Conservation (phyloP, 1,284 basidiomycete species). For the Xerocomus amazonicus region DNA sequence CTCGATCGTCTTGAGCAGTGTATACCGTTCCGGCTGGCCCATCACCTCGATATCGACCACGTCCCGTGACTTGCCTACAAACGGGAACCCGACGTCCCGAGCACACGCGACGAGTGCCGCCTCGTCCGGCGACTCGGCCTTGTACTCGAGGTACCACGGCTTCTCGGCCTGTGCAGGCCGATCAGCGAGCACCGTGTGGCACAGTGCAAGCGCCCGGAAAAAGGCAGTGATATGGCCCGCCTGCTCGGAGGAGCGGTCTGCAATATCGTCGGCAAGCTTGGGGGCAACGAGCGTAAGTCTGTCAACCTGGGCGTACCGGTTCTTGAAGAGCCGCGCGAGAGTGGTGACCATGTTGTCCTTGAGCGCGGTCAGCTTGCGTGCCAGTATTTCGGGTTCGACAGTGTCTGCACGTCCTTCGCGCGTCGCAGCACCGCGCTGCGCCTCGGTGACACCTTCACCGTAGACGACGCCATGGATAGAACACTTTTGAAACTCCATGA, state of each 20-base stretch:
- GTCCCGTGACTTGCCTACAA: slow-evolving; percentile 75
- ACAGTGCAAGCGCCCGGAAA: slow-evolving; percentile 88
- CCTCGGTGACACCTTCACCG: slow-evolving; percentile 93
- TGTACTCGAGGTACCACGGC: slow-evolving; percentile 80
- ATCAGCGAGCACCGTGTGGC: slow-evolving; percentile 88
- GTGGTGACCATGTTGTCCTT: slow-evolving; percentile 78
- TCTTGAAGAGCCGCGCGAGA: slow-evolving; percentile 81
- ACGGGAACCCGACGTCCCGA: slow-evolving; percentile 90
- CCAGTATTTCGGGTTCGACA: slow-evolving; percentile 69
- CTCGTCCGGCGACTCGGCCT: slow-evolving; percentile 95
- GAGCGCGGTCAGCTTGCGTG: slow-evolving; percentile 56
- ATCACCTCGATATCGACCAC: slow-evolving; percentile 87
- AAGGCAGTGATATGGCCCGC: slow-evolving; percentile 75
- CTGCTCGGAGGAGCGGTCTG: slow-evolving; percentile 59
- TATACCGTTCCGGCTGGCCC: slow-evolving; percentile 83
- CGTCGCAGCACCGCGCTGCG: slow-evolving; percentile 87
- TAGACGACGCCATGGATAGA: slow-evolving; percentile 83
- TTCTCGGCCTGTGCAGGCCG: slow-evolving; percentile 59
- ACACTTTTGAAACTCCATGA: slow-evolving; percentile 99
- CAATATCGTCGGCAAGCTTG: slow-evolving; percentile 74
- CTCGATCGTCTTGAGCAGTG: slow-evolving; percentile 79
- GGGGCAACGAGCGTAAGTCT: slow-evolving; percentile 89
- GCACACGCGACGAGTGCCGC: slow-evolving; percentile 91
- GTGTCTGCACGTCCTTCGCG: slow-evolving; percentile 69
- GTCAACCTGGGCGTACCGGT: slow-evolving; percentile 80